Base-by-base conservation (phyloP, 2,329 filamentous ascomycete species). In the Penicillium sp. region DNA sequence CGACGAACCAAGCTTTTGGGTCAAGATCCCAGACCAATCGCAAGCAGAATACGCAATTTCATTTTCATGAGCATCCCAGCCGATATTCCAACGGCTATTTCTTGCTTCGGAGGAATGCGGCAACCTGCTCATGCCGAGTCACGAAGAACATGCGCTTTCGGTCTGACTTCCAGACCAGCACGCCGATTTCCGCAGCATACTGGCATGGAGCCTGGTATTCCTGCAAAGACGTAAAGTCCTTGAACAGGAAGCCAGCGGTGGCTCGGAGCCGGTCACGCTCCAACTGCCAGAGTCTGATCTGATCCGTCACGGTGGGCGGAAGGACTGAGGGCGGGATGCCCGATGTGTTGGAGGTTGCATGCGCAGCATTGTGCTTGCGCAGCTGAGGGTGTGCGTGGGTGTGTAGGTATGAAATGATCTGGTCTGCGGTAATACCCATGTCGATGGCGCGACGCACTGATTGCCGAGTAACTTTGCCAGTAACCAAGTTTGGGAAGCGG, bases 211-310 rank as follows among this genome's bases (percentile, higher is more conserved):
- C 77, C 60, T 82, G 79, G 57, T 82, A 95, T 61, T 86, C 86
- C 4, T 87, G 84, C 12, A 92, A 86, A 49, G 84, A 88, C 47
- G 88, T 87, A 73, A 98, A 97, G 65, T 98, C 94, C 72, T 90
- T 90, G 82, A 99, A 96, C 30, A 98, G 77, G 75, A 92, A 98
- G 0, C 95, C 95, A 0, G 85, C 82, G 5, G 88, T 92, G 1
- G 91, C 88, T 76, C 91, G 91, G 86, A 99, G 96, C 55, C 95
- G 87, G 81, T 99, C 95, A 66, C 94, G 93, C 78, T 99, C 95
- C 56, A 98, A 88, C 81, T 99, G 94, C 95, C 95, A 99, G 22
- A 99, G 86, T 2, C 93, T 86, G 72, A 99, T 97, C 82, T 99
- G 95, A 78, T 99, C 95, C 65, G 97, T 92, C 17, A 99, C 95